A percentile compares a stretch with the other conserved stretches of the same genome.
Conservation (phyloP, 805 yeast species). For the Metahyphopichia silvanorum region DNA sequence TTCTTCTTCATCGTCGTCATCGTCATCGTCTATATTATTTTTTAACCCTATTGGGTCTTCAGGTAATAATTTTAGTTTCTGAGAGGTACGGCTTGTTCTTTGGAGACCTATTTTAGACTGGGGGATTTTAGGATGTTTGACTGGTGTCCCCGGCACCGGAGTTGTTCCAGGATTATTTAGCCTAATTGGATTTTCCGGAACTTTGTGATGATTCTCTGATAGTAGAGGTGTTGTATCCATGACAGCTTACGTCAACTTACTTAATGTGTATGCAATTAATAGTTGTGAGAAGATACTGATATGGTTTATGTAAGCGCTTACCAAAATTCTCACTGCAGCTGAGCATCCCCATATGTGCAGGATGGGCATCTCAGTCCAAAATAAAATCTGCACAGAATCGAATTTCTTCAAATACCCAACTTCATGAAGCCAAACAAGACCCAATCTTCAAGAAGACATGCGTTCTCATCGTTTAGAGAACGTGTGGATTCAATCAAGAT, state of each 20-base stretch:
- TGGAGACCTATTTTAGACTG: slow-evolving; percentile 70
- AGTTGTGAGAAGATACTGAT: no score
- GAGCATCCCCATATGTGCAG: no score
- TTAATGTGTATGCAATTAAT: no score
- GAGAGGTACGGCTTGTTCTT: slow-evolving; percentile 70
- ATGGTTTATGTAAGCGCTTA: no score
- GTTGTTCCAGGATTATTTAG: background rate
- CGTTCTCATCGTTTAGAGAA: slow-evolving; percentile 76
- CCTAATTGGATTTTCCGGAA: slow-evolving; percentile 3
- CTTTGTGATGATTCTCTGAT: background rate
- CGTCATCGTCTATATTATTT: slow-evolving; percentile 24
- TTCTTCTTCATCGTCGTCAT: slow-evolving; percentile 23
- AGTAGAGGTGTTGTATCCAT: no score
- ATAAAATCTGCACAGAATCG: background rate
- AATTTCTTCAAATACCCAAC: background rate
- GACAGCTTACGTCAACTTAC: no score
- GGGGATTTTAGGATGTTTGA: slow-evolving; percentile 32
- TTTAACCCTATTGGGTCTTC: slow-evolving; percentile 19
- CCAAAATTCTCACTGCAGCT: no score
- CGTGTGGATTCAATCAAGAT: slow-evolving; percentile 80
- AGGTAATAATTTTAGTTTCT: slow-evolving; percentile 69
- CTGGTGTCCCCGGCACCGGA: background rate
- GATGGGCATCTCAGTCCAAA: no score
- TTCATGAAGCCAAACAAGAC: slow-evolving; percentile 37
- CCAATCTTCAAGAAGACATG: slow-evolving; percentile 52